Base-by-base conservation (phyloP, 352 stramenopile genomes). In the Phytophthora ohioensis region DNA sequence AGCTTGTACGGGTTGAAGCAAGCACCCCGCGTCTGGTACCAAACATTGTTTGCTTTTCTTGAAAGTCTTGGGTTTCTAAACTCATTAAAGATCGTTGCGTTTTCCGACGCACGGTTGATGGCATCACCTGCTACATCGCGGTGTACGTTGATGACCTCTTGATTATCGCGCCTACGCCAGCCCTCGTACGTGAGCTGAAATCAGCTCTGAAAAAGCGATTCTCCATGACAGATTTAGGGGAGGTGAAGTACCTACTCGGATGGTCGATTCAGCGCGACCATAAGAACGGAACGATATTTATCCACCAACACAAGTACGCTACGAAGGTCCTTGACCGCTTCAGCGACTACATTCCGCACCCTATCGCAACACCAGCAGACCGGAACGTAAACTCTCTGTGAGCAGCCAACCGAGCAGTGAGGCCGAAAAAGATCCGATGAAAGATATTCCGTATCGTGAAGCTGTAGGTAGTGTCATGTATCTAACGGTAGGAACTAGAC, bases 181-280 rank as follows among this genome's bases (percentile, higher is more conserved):
- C 9, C 17, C 32, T 64, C 32, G 17, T 64, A 8, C 5, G 32
- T 53, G 3, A 53, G 27, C 21, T 58, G 17, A 67, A 41, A 61
- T 30, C 59, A 0, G 59, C 47, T 38, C 30, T 59, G 47, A 34
- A 67, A 34, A 10, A 45, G 38, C 30, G 48, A 8, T 56, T 65
- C 46, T 65, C 57, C 57, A 57, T 65, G 42, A 21, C 17, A 21
- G 17, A 21, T 21, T 21, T 21, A 21, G 17, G 17, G 17, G 17
- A 21, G 17, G 17, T 21, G 17, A 21, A 21, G 0, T 21, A 21
- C 17, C 17, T 21, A 21, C 17, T 21, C 17, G 17, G 17, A 21
- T 1, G 17, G 17, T 21, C 17, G 17, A 1, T 21, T 21, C 17
- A 21, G 17, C 17, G 17, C 17, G 17, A 21, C 17, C 17, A 1